Percentiles rank a stretch among this genome's conserved stretches.
These are phyloP conservation scores for Wickerhamomyces mucosus DNA, from an alignment of 805 yeast genomes.

Conservation along the genomic window DNA sequence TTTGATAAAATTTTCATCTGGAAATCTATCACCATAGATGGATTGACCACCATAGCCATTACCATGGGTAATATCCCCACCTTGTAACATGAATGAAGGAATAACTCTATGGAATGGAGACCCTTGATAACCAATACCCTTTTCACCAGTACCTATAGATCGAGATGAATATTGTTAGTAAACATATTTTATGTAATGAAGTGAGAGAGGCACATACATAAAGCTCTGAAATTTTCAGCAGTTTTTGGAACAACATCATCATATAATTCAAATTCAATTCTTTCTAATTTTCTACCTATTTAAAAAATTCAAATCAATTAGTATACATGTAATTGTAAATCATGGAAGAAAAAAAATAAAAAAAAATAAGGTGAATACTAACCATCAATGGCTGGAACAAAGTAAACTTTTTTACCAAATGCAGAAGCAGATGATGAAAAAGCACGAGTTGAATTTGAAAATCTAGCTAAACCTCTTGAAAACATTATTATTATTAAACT, in stretches of 20 bases:
- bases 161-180: no score
- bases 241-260: slow-evolving; percentile 57
- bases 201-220: no score
- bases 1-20: slow-evolving; percentile 54
- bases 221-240: slow-evolving; percentile 71
- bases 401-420: slow-evolving; percentile 42
- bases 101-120: slow-evolving; percentile 91
- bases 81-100: slow-evolving; percentile 95
- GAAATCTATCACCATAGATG: slow-evolving; percentile 62
- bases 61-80: slow-evolving; percentile 80
- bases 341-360: not conserved
- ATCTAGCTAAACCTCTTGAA: slow-evolving; percentile 10
- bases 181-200: no score
- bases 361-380: slow-evolving; percentile 1
- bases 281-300: slow-evolving; percentile 29
- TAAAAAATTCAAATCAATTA: not conserved
- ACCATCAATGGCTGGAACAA: slow-evolving; percentile 48
- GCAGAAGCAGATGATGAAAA: slow-evolving; percentile 17
- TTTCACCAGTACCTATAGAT: no score
- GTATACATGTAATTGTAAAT: no score
- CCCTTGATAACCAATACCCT: slow-evolving; percentile 63
- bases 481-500: no score
- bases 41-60: slow-evolving; percentile 93
- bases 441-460: slow-evolving; percentile 10
- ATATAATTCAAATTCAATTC: slow-evolving; percentile 24